Percentiles rank a stretch among this genome's conserved stretches.
These are phyloP conservation scores for Heritiera fomes DNA, from an alignment of 345 rosid genomes.

Conservation along the genomic window DNA sequence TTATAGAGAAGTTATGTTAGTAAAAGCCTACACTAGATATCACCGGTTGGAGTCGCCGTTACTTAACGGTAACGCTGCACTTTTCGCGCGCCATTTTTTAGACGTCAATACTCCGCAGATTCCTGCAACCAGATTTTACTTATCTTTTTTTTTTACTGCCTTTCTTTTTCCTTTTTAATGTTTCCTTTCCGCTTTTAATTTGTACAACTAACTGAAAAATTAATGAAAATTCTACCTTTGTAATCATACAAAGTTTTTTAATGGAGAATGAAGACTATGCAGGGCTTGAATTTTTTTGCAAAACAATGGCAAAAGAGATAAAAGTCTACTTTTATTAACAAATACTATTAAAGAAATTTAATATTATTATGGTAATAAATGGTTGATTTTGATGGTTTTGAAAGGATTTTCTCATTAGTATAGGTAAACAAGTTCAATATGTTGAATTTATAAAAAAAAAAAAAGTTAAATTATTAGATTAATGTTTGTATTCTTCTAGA, in stretches of 20 bases:
- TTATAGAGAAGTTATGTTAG: conserved; percentile 15
- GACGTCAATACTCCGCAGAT: background rate
- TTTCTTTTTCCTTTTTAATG: no score
- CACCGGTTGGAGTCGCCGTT: conserved; percentile 38
- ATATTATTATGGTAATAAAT: background rate
- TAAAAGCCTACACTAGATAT: conserved; percentile 49
- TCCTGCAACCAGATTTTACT: conserved; percentile 11
- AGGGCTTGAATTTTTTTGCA: background rate
- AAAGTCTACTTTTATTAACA: background rate
- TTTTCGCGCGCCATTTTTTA: background rate
- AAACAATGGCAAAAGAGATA: background rate
- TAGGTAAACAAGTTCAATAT: background rate
- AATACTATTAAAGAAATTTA: background rate
- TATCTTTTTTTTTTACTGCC: background rate
- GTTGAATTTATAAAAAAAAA: background rate
- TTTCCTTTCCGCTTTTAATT: background rate
- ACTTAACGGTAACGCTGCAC: conserved; percentile 44
- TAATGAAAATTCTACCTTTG: background rate
- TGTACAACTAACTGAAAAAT: background rate
- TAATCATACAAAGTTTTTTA: no score
- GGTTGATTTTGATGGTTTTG: background rate
- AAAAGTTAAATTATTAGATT: background rate
- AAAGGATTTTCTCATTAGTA: background rate
- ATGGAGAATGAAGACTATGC: background rate
- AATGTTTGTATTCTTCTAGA: no score